Base-by-base conservation (phyloP, 1,284 basidiomycete genomes). In the Papiliotrema nemorosa region DNA sequence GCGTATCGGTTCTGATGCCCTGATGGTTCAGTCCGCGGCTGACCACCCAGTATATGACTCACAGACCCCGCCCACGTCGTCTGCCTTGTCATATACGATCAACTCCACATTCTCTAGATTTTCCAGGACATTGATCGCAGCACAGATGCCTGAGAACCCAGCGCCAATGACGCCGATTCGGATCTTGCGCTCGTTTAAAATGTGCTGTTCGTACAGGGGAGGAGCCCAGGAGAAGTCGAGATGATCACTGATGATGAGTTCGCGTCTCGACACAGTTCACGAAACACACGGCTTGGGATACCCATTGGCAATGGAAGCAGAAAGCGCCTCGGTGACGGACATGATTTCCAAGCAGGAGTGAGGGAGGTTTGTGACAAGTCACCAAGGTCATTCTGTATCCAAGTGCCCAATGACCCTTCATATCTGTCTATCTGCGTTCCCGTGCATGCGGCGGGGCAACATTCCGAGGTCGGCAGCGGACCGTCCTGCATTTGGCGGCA, bases 1-100 rank as follows among this genome's bases (percentile, higher is more conserved):
- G 35, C 35, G 21, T 36, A 36, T 36, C 35, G 35, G 14, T 36
- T 36, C 21, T 36, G 35, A 20, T 49, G 37, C 52, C 47, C 22
- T 14, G n/a, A 3, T 25, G 20, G 33, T 18, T 16, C 18, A 35
- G 38, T 37, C 14, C 22, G 20, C 16, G 24, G n/a, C 26, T 1
- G 22, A 26, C 14, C 22, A 48, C 31, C 31, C 7, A 21, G 20
- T 25, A 25, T 16, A 34, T 36, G 20, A 50, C 49, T 51, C 18
- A 51, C 49, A 52, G 50, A 43, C 50, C 44, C 50, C 50, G 6
- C 50, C 50, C 1, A 52, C 50, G 25, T 47, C 50, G 1, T 20
- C 10, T 20, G 46, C 47, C 40, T 52, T 52, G 21, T 52, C 50
- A 26, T 52, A 52, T 26, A 36, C 21, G 5, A 36, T 20, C 5